Evolutionary conservation across 768 basidiomycete genomes (phyloP).

Genomic region (Pulveroboletus sp.): DNA sequence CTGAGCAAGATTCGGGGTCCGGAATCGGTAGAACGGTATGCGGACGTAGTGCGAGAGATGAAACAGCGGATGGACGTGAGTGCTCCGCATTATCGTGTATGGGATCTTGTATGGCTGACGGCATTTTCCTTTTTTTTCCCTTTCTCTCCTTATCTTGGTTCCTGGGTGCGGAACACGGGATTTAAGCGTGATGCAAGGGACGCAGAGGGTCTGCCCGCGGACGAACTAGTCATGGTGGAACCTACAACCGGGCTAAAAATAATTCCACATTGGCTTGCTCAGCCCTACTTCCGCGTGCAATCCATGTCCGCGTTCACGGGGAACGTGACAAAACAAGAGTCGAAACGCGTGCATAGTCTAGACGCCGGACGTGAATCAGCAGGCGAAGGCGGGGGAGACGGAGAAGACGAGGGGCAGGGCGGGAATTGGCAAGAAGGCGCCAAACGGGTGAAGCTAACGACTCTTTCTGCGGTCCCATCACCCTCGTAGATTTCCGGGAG

Average conservation of each 20-base stretch:
- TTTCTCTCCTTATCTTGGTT: neutral
- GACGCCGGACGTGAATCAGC: neutral
- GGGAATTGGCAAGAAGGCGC: neutral
- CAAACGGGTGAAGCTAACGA: slow-evolving; percentile 11
- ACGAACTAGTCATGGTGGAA: slow-evolving; percentile 41
- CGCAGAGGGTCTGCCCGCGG: slow-evolving; percentile 21
- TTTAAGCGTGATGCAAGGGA: slow-evolving; percentile 46
- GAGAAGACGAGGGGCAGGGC: neutral
- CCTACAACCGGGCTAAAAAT: slow-evolving; percentile 44
- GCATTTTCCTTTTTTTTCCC: neutral
- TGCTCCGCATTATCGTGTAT: slow-evolving; percentile 2
- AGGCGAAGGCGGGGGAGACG: neutral
- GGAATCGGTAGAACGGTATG: slow-evolving; percentile 33
- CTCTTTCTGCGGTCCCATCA: neutral
- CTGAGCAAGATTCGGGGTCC: slow-evolving; percentile 49
- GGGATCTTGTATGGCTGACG: neutral
- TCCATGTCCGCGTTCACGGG: neutral
- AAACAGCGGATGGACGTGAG: slow-evolving; percentile 53
- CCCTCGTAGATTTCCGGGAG: neutral
- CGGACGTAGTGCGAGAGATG: slow-evolving; percentile 55
- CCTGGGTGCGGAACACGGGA: neutral
- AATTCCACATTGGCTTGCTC: slow-evolving; percentile 66
- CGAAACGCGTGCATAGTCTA: slow-evolving; percentile 5
- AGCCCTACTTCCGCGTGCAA: slow-evolving; percentile 53
- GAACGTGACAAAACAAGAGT: neutral